Conservation (phyloP, 208 protist genomes). For the Blechomonas ayalai region DNA sequence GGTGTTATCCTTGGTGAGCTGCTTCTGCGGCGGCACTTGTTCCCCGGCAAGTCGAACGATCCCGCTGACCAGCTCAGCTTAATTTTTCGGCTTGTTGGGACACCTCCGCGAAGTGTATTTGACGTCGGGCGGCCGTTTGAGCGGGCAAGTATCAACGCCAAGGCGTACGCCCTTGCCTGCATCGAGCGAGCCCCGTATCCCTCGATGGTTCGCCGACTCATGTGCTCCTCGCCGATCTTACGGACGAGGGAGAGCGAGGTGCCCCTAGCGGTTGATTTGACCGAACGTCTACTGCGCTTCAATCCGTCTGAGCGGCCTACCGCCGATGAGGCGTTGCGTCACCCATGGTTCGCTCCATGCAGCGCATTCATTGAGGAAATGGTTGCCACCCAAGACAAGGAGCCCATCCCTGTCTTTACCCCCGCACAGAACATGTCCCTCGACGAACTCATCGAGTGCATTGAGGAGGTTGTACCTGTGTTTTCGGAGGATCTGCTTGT, state of each 20-base stretch:
- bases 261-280: constrained; percentile 58
- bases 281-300: constrained; percentile 71
- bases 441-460: constrained; percentile 45
- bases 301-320: constrained; percentile 69
- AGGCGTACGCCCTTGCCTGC: constrained; percentile 65
- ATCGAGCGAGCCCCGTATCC: constrained; percentile 48
- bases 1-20: constrained; percentile 91
- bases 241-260: constrained; percentile 17
- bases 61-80: constrained; percentile 91
- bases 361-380: constrained; percentile 77
- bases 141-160: constrained; percentile 79
- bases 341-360: constrained; percentile 79
- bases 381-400: constrained; percentile 51
- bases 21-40: constrained; percentile 82
- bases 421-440: constrained; percentile 33
- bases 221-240: constrained; percentile 42
- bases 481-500: constrained; percentile 79
- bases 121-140: constrained; percentile 75
- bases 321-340: constrained; percentile 70
- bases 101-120: constrained; percentile 83
- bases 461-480: constrained; percentile 76
- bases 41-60: constrained; percentile 90
- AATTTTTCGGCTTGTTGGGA: constrained; percentile 92
- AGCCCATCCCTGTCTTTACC: constrained; percentile 42
- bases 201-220: constrained; percentile 38